Percentiles rank a stretch among this genome's conserved stretches.
Evolutionary conservation across 2,329 filamentous ascomycete species (phyloP).

Genomic region (Monosporascus ibericus): DNA sequence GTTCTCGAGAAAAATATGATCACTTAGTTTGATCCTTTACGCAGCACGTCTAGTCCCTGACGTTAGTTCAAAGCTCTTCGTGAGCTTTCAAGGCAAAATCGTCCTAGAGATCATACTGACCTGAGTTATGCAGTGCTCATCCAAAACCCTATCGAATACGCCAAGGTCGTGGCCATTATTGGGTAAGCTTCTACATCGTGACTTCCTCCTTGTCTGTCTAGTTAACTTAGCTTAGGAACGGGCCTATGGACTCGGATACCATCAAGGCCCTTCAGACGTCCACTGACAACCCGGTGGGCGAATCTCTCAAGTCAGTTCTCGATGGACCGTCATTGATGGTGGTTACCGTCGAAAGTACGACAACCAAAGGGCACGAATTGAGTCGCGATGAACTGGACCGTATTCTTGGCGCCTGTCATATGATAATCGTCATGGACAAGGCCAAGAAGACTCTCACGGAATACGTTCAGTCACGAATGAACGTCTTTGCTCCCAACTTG

Average conservation of each 20-base stretch:
- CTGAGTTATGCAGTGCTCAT: conserved; percentile 49
- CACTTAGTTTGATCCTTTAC: too few relatives aligned
- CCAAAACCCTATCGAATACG: conserved; percentile 88
- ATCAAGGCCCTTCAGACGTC: conserved; percentile 76
- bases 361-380: conserved; percentile 75
- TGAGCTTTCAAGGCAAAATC: too few relatives aligned
- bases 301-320: conserved; percentile 71
- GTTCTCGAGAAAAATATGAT: too few relatives aligned
- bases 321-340: conserved; percentile 92
- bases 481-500: conserved; percentile 88
- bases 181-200: conserved; percentile 33
- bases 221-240: conserved; percentile 49
- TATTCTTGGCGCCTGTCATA: conserved; percentile 74
- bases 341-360: conserved; percentile 89
- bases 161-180: conserved; percentile 88
- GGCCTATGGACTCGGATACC: conserved; percentile 72
- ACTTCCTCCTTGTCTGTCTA: background rate
- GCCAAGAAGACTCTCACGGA: conserved; percentile 84
- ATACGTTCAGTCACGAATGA: conserved; percentile 97
- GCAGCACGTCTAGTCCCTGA: too few relatives aligned
- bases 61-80: too few relatives aligned
- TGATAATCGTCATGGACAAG: conserved; percentile 79
- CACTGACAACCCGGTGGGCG: conserved; percentile 70
- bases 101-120: too few relatives aligned
- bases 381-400: conserved; percentile 66